phyloP scores from a whole-genome alignment of 2,329 filamentous ascomycete genomes.

The Phaeosphaeriaceae sp. region DNA sequence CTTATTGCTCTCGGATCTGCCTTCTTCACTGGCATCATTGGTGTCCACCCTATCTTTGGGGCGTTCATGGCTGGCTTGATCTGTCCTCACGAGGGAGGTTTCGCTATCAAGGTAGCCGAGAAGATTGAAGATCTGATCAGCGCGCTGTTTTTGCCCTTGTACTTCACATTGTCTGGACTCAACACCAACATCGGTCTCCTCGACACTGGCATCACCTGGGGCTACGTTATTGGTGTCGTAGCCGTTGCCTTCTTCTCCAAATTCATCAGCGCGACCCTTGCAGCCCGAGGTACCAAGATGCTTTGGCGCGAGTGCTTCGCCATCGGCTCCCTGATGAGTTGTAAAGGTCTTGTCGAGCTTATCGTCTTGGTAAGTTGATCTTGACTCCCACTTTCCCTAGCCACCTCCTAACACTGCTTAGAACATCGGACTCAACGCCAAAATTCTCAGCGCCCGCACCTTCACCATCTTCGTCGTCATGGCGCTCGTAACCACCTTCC shows the following conservation, averaged over 20 bases:
- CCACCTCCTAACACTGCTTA: constrained; percentile 39
- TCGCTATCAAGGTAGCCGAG: constrained; percentile 88
- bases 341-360: constrained; percentile 91
- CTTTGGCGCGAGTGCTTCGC: constrained; percentile 90
- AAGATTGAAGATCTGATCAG: constrained; percentile 93
- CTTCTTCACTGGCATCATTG: constrained; percentile 90
- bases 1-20: constrained; percentile 79
- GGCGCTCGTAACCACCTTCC: constrained; percentile 85
- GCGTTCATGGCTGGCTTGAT: constrained; percentile 90
- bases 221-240: constrained; percentile 84
- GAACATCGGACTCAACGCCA: constrained; percentile 84
- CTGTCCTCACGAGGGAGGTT: constrained; percentile 86
- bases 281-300: constrained; percentile 76
- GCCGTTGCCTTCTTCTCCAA: constrained; percentile 84
- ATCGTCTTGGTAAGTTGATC: constrained; percentile 81
- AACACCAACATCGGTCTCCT: constrained; percentile 87
- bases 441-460: constrained; percentile 78
- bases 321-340: constrained; percentile 93
- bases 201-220: constrained; percentile 84
- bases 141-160: constrained; percentile 84
- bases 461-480: constrained; percentile 97
- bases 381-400: too few species aligned
- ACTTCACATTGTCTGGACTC: constrained; percentile 90
- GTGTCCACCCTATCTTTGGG: constrained; percentile 93
- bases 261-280: constrained; percentile 80